These are phyloP conservation scores for Xylaria sp. DNA, from an alignment of 2,329 filamentous ascomycete genomes.

Conservation along the genomic window DNA sequence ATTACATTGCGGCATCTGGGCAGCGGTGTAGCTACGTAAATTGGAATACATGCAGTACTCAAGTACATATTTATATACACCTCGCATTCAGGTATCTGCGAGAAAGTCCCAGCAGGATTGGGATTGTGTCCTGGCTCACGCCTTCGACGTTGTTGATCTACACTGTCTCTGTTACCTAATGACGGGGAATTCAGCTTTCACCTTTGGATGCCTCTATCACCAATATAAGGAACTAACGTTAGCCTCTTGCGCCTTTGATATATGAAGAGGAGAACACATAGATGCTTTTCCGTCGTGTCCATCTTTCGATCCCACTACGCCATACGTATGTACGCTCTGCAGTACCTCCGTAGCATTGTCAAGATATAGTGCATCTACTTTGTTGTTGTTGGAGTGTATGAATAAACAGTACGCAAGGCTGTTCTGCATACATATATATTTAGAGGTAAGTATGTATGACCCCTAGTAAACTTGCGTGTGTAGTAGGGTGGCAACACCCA, in stretches of 20 bases:
- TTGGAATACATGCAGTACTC: not conserved
- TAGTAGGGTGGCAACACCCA: not conserved
- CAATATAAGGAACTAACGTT: not conserved
- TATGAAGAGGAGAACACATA: not conserved
- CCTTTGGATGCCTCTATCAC: not conserved
- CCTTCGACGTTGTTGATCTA: not conserved
- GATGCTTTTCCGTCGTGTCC: not conserved
- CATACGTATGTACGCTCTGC: too few species aligned
- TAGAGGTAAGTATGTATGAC: not conserved
- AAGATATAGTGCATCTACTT: not conserved
- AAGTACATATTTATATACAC: too few species aligned
- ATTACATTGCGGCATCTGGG: not conserved
- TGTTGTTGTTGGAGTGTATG: not conserved
- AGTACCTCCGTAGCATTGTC: not conserved
- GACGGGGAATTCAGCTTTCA: not conserved
- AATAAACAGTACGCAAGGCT: conserved; percentile 3
- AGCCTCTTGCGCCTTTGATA: not conserved
- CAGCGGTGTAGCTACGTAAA: not conserved
- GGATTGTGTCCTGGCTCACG: not conserved
- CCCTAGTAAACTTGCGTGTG: not conserved
- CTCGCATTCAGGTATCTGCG: too few species aligned
- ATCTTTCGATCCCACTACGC: not conserved
- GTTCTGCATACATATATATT: not conserved
- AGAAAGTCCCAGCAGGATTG: not conserved
- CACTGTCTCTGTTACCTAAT: not conserved